These are phyloP conservation scores for Psilocybe azurescens DNA, from an alignment of 768 basidiomycete species.

Conservation along the genomic window DNA sequence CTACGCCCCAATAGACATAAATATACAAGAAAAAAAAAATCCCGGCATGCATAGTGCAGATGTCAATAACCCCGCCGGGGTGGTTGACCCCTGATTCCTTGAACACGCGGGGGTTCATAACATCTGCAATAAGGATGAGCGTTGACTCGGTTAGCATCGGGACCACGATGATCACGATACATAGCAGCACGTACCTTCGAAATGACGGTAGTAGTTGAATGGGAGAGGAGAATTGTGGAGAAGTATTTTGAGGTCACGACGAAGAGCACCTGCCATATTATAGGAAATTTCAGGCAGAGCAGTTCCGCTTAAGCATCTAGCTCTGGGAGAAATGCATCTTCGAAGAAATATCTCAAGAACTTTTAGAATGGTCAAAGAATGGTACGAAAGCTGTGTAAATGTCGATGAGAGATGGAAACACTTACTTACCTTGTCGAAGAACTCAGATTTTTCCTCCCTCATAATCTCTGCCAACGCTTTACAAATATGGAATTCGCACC, in stretches of 20 bases:
- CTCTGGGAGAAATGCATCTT: slow-evolving; percentile 75
- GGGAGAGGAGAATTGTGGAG: no score
- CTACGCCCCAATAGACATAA: no score
- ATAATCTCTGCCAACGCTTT: slow-evolving; percentile 68
- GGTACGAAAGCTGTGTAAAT: background rate
- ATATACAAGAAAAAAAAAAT: no score
- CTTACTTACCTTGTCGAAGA: slow-evolving; percentile 90
- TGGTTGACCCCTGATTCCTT: slow-evolving; percentile 80
- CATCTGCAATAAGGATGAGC: slow-evolving; percentile 57
- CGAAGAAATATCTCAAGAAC: slow-evolving; percentile 88
- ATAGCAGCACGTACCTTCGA: no score
- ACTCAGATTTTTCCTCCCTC: slow-evolving; percentile 71
- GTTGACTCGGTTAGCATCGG: background rate
- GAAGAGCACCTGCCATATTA: no score
- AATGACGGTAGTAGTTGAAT: slow-evolving; percentile 78
- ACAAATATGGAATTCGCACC: slow-evolving; percentile 81
- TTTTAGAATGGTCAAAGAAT: no score
- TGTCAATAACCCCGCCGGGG: slow-evolving; percentile 79
- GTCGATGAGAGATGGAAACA: slow-evolving; percentile 9
- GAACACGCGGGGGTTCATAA: slow-evolving; percentile 79
- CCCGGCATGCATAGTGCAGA: slow-evolving; percentile 75
- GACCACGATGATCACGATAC: background rate
- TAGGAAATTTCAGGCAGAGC: no score
- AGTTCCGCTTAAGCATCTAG: slow-evolving; percentile 81
- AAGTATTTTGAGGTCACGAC: no score